Conservation (phyloP, 1,284 basidiomycete genomes). For the Hortiboletus rubellus region DNA sequence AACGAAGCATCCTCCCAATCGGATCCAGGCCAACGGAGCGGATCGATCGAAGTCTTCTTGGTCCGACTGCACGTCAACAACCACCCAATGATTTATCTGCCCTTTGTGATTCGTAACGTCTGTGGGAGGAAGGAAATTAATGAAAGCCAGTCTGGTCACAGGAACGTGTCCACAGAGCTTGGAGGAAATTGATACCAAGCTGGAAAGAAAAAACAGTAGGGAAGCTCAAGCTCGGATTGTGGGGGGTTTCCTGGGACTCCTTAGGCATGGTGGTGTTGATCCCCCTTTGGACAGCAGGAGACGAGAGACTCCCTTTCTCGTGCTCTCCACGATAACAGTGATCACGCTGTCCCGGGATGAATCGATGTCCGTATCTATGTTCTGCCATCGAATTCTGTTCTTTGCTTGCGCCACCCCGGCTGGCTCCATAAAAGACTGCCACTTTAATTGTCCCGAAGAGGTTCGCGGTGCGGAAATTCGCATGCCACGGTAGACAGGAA, state of each 20-base stretch:
- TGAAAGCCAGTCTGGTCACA: not conserved
- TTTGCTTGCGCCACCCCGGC: slow-evolving; percentile 2
- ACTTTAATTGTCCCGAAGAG: not conserved
- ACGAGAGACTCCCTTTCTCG: slow-evolving; percentile 14
- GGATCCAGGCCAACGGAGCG: slow-evolving; percentile 31
- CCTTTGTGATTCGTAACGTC: not conserved
- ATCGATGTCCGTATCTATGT: not conserved
- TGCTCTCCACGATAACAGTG: not conserved
- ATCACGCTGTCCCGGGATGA: slow-evolving; percentile 2
- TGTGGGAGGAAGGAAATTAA: not conserved
- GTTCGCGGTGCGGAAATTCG: slow-evolving; percentile 11
- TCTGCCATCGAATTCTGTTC: not conserved
- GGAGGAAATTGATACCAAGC: not conserved
- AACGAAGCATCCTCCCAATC: slow-evolving; percentile 53
- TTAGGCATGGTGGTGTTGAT: not conserved
- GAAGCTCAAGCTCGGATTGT: not conserved
- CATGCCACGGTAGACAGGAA: not conserved
- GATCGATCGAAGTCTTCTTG: slow-evolving; percentile 51
- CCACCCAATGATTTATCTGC: not conserved
- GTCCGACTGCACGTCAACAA: not conserved
- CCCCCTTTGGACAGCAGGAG: not conserved
- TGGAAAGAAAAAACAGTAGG: not conserved
- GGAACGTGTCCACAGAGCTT: not conserved
- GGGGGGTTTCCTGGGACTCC: not conserved
- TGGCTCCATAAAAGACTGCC: not conserved